These are phyloP conservation scores for Acer yangbiense DNA, from an alignment of 345 rosid species.

Conservation along the genomic window DNA sequence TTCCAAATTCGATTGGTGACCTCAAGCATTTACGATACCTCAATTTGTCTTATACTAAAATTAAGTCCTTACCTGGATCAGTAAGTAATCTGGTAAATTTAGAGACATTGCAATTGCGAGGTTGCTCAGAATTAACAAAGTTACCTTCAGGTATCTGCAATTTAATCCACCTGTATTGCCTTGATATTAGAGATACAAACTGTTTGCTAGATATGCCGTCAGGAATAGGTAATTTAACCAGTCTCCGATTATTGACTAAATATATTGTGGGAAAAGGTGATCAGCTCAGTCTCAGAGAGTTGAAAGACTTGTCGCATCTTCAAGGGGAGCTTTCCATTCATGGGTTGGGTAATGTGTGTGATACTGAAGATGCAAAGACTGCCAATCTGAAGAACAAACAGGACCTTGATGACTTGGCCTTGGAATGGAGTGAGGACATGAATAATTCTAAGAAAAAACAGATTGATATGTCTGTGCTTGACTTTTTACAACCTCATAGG, in stretches of 20 bases:
- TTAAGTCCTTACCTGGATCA: conserved; percentile 14
- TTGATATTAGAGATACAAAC: background rate
- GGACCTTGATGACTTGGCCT: background rate
- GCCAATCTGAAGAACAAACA: background rate
- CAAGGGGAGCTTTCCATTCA: background rate
- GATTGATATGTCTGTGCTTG: background rate
- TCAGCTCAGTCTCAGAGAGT: background rate
- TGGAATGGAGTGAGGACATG: background rate
- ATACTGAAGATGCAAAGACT: background rate
- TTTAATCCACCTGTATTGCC: background rate
- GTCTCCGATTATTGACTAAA: background rate
- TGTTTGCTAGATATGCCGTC: background rate
- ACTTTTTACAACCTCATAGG: background rate
- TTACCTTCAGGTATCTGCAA: background rate
- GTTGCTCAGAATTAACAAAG: background rate
- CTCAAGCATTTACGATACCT: conserved; percentile 17
- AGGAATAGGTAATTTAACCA: background rate
- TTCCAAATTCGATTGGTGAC: conserved; percentile 11
- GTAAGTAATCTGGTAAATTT: background rate
- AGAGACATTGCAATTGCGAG: background rate
- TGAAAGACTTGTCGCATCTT: background rate
- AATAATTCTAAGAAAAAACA: background rate
- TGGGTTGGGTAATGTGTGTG: background rate
- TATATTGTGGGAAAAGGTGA: background rate
- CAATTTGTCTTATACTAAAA: conserved; percentile 14